A percentile compares a stretch with the other conserved stretches of the same genome.
phyloP scores from a whole-genome alignment of 2,329 filamentous ascomycete species.

The Huntiella bhutanensis region DNA sequence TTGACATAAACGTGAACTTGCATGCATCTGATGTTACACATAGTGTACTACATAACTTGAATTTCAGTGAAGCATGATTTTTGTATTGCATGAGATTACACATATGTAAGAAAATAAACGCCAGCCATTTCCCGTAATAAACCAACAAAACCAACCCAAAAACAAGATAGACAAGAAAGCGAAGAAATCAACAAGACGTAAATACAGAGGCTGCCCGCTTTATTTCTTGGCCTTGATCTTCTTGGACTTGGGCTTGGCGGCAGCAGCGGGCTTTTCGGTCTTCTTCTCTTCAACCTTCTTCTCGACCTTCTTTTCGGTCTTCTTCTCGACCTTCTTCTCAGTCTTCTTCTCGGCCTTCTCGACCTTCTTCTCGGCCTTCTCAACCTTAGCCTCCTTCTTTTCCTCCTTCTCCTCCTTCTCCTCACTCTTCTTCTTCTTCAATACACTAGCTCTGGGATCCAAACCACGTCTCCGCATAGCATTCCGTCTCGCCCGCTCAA shows the following conservation, averaged over 20 bases:
- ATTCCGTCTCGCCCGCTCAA: conserved; percentile 54
- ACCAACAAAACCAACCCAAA: background rate
- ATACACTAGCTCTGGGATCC: conserved; percentile 37
- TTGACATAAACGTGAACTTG: background rate
- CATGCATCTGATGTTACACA: background rate
- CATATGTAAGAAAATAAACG: no score
- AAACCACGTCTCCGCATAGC: conserved; percentile 56
- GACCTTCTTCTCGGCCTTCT: conserved; percentile 10
- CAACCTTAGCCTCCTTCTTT: conserved; percentile 9
- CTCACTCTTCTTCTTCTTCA: conserved; percentile 12
- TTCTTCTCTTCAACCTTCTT: background rate
- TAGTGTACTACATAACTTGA: background rate
- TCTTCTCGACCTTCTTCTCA: conserved; percentile 10
- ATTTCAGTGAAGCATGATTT: no score
- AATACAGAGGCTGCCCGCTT: background rate
- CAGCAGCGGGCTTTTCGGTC: conserved; percentile 11
- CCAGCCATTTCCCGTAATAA: no score
- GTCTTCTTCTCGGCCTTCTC: conserved; percentile 1
- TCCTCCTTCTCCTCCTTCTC: background rate
- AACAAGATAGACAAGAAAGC: background rate
- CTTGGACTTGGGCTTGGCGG: conserved; percentile 8
- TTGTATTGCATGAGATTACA: no score
- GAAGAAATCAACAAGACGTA: background rate
- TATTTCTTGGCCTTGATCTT: conserved; percentile 12
- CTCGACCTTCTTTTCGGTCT: conserved; percentile 5